Evolutionary conservation across 1,139 yeast genomes (phyloP), one percentile per base, ranked within the genome.

Genomic region (Wickerhamomyces sp.): DNA sequence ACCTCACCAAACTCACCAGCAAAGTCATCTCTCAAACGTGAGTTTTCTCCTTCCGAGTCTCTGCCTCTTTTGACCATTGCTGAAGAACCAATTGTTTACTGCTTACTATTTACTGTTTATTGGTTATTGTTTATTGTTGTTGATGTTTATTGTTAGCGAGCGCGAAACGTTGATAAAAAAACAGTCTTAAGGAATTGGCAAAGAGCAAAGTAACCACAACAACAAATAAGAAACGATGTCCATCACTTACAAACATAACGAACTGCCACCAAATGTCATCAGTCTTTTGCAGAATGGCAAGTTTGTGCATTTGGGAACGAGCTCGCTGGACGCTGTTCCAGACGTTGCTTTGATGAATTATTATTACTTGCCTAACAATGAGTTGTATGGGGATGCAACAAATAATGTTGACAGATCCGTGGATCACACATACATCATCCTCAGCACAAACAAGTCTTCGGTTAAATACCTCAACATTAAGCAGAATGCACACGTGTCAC

Each of bases 341-440:
- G 94, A 89, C 51, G 95, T 88, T 3, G 76, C 92, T 12, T 71
- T 89, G 50, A 89, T 89, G 97, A 89, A 87, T 61, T 89, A 85
- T 59, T 80, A 92, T 5, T 86, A 78, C 49, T 59, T 80, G 10
- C 62, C 67, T 10, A 54, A 65, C 2, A 54, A 55, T n/a, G 60
- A 64, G 18, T 47, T 61, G 34, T 74, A 63, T 54, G 57, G 21
- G n/a, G 30, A 40, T 18, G 37, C 29, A 6, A 21, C 46, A 40
- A 10, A 40, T 34, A 8, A 33, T 30, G 1, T 59, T 57, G 26
- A 49, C 55, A 8, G 67, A 61, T 12, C 60, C 29, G 71, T 65
- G 32, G 55, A 59, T 5, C 71, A 71, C 40, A 61, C 72, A 7
- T 70, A 72, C 44, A 74, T 88, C 36, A 76, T 89, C 27, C 67